Evolutionary conservation across 2,329 filamentous ascomycete genomes (phyloP), one percentile per base, ranked within the genome.

Genomic region (Phialocephala subalpina): DNA sequence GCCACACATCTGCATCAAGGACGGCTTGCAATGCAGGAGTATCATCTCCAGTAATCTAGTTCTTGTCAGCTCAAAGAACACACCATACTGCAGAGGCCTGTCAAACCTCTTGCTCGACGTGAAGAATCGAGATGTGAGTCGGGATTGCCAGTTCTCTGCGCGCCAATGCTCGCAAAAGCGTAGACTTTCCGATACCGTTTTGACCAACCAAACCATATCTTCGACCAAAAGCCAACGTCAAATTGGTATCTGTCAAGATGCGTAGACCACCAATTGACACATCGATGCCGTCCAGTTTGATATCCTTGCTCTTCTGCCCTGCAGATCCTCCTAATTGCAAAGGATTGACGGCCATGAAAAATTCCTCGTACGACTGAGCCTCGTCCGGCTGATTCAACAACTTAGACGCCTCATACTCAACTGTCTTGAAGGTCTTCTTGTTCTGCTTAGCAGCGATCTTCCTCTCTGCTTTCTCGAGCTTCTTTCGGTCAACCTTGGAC

Each of bases 291-390:
- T 99, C 96, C 72, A 99, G 84, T 83, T 98, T 99, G 85, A 99
- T 94, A 78, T 99, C 96, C 85, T 99, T 99, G 80, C 94, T 97
- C 89, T 98, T 99, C 72, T 88, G 87, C 66, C 90, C 86, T 66
- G 90, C 80, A 64, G 87, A 79, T 71, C 85, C 89, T 62, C 94
- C 95, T 67, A 98, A 76, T 78, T 98, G 95, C 69, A 99, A 86
- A 67, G 96, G 96, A 80, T 99, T 99, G 83, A 99, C 96, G 62
- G 93, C 91, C 96, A 99, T 98, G 87, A 97, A 99, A 82, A 99
- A 98, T 78, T 99, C 96, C 81, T 99, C 96, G 78, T 99, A 99
- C 47, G 93, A 97, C 84, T 97, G 91, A 14, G 94, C 84, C 74
- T 90, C 87, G 74, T 95, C 91, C 3, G 93, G 86, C 79, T 93